Evolutionary conservation across 2,329 filamentous ascomycete genomes (phyloP).

Genomic region (Aspergillus oerlinghausenensis): DNA sequence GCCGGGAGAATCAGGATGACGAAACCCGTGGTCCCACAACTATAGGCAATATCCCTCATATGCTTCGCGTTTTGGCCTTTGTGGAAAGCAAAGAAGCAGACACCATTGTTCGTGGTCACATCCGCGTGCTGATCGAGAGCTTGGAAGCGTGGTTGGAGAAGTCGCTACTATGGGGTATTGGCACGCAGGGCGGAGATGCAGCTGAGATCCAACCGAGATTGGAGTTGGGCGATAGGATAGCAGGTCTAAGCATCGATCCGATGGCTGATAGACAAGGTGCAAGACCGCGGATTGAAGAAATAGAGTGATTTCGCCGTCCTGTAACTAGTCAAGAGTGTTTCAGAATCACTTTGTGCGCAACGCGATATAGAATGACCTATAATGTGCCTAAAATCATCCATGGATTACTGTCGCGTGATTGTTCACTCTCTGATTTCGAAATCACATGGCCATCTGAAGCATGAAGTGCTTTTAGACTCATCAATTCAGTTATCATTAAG

Average conservation of each 20-base stretch:
- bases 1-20: background rate
- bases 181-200: conserved; percentile 15
- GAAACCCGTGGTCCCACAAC: conserved; percentile 14
- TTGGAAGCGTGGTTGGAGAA: conserved; percentile 42
- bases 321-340: background rate
- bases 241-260: conserved; percentile 35
- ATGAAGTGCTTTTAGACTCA: background rate
- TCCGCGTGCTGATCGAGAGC: conserved; percentile 38
- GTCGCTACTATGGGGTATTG: conserved; percentile 37
- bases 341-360: background rate
- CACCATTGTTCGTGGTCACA: conserved; percentile 36
- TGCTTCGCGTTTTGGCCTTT: conserved; percentile 33
- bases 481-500: background rate
- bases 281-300: conserved; percentile 39
- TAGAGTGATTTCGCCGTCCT: conserved; percentile 26
- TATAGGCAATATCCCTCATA: conserved; percentile 37
- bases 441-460: background rate
- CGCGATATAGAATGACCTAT: background rate
- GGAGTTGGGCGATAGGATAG: conserved; percentile 35
- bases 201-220: conserved; percentile 20
- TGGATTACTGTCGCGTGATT: too few species aligned
- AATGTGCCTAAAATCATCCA: too few species aligned
- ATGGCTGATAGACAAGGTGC: conserved; percentile 18
- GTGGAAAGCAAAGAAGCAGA: conserved; percentile 38
- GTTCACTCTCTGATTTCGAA: background rate